These are phyloP conservation scores for Paraphoma chrysanthemicola DNA, from an alignment of 2,329 filamentous ascomycete species.

Conservation along the genomic window DNA sequence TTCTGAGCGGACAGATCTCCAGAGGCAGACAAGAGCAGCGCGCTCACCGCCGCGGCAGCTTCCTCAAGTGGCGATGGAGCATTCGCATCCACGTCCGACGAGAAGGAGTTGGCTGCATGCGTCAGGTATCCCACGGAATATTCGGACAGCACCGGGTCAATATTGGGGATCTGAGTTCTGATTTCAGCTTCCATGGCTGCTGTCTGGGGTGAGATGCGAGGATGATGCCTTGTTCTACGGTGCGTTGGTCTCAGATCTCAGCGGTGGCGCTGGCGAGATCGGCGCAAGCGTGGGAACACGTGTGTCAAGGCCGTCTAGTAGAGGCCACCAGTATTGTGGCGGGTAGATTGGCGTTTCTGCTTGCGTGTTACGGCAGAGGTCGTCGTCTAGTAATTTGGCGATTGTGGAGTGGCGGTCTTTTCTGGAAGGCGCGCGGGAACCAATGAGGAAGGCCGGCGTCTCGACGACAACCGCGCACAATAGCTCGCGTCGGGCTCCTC, in stretches of 20 bases:
- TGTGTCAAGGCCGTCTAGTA: conserved; percentile 13
- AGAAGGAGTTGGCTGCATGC: conserved; percentile 87
- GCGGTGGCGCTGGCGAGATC: conserved; percentile 29
- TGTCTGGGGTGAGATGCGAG: conserved; percentile 17
- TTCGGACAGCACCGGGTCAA: conserved; percentile 87
- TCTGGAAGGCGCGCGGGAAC: conserved; percentile 22
- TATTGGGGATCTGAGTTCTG: conserved; percentile 80
- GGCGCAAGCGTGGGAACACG: conserved; percentile 19
- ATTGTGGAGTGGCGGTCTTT: conserved; percentile 26
- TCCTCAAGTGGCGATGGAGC: conserved; percentile 80
- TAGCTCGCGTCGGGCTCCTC: conserved; percentile 7
- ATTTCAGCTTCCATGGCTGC: conserved; percentile 83
- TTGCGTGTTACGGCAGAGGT: conserved; percentile 23
- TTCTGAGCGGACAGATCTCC: conserved; percentile 76
- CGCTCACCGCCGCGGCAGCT: conserved; percentile 83
- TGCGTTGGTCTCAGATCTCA: conserved; percentile 17
- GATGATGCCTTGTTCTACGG: conserved; percentile 25
- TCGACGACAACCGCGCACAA: conserved; percentile 6
- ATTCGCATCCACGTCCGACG: conserved; percentile 72
- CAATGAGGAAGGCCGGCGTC: conserved; percentile 24
- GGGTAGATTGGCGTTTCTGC: conserved; percentile 26
- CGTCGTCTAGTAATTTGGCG: conserved; percentile 26
- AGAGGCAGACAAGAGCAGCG: conserved; percentile 90
- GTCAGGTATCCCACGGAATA: conserved; percentile 94
- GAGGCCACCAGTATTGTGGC: conserved; percentile 17